Evolutionary conservation across 495 filamentous ascomycete genomes (phyloP).

Genomic region (Evansstolkia leycettana): DNA sequence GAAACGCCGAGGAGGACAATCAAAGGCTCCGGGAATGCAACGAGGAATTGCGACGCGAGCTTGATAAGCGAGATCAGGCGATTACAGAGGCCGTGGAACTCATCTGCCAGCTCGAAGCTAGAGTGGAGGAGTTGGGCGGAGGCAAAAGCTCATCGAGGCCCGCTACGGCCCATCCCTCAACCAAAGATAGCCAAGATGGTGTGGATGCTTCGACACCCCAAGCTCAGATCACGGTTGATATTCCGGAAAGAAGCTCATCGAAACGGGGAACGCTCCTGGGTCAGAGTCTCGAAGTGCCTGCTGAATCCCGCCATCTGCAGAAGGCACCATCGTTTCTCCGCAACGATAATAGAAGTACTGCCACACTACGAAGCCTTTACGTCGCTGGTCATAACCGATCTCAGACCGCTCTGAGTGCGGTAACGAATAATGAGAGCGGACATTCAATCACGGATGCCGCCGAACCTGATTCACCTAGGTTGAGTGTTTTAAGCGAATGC

Average conservation of each 20-base stretch:
- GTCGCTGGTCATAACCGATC: conserved; percentile 34
- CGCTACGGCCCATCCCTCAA: conserved; percentile 14
- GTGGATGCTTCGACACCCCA: conserved; percentile 18
- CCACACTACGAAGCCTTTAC: conserved; percentile 54
- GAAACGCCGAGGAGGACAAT: conserved; percentile 40
- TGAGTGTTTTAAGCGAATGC: conserved; percentile 71
- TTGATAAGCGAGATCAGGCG: conserved; percentile 66
- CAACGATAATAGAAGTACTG: conserved; percentile 47
- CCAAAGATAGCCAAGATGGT: conserved; percentile 1
- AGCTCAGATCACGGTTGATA: conserved; percentile 17
- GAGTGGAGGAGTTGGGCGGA: conserved; percentile 41
- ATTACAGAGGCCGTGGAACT: conserved; percentile 71
- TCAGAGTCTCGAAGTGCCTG: conserved; percentile 9
- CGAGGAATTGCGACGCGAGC: conserved; percentile 51
- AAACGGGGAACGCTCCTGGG: conserved; percentile 11
- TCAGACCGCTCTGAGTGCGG: conserved; percentile 13
- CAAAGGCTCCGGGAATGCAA: conserved; percentile 41
- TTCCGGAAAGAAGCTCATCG: conserved; percentile 29
- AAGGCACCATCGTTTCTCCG: conserved; percentile 59
- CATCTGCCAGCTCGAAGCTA: conserved; percentile 63
- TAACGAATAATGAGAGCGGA: conserved; percentile 27
- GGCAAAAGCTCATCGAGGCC: conserved; percentile 11
- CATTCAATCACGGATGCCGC: conserved; percentile 19
- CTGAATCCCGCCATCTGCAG: conserved; percentile 18
- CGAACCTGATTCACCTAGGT: conserved; percentile 43